Evolutionary conservation across 176 grass and related monocot species (phyloP).

Genomic region (bread wheat (Triticum aestivum)): DNA sequence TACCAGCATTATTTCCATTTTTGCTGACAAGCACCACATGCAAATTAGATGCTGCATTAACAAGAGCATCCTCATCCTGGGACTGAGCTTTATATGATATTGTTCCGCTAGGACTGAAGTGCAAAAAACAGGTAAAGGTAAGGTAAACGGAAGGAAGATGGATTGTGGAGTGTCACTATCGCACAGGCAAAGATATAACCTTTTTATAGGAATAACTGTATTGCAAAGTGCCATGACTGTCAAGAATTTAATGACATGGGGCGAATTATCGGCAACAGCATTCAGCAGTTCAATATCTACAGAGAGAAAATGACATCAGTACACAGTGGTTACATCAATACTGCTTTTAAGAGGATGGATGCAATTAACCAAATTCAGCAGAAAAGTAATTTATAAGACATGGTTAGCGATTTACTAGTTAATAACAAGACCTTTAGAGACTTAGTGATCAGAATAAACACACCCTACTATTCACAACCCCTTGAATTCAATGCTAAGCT

Average conservation of each 20-base stretch:
- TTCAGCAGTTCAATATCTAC: conserved; percentile 86
- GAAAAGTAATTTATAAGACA: conserved; percentile 5
- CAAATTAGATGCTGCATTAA: conserved; percentile 79
- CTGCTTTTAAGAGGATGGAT: conserved; percentile 4
- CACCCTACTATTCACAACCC: not conserved
- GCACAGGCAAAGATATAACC: conserved; percentile 44
- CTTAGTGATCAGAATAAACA: not conserved
- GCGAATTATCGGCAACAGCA: conserved; percentile 69
- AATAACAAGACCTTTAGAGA: not conserved
- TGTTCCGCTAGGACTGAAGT: conserved; percentile 59
- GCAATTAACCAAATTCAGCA: not conserved
- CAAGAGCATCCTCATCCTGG: conserved; percentile 99
- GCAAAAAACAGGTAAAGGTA: conserved; percentile 17
- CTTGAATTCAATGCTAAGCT: not conserved
- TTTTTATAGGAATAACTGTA: conserved; percentile 91
- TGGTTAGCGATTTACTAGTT: not conserved
- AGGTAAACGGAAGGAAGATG: not conserved
- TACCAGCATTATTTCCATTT: conserved; percentile 78
- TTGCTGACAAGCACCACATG: conserved; percentile 86
- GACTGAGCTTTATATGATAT: conserved; percentile 96
- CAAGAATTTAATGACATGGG: conserved; percentile 84
- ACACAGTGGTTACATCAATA: not conserved
- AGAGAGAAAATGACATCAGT: conserved; percentile 41
- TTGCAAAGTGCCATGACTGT: conserved; percentile 92
- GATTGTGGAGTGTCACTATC: not conserved